These are phyloP conservation scores for Ophiostoma australiae DNA, from an alignment of 2,329 filamentous ascomycete species.

Conservation along the genomic window DNA sequence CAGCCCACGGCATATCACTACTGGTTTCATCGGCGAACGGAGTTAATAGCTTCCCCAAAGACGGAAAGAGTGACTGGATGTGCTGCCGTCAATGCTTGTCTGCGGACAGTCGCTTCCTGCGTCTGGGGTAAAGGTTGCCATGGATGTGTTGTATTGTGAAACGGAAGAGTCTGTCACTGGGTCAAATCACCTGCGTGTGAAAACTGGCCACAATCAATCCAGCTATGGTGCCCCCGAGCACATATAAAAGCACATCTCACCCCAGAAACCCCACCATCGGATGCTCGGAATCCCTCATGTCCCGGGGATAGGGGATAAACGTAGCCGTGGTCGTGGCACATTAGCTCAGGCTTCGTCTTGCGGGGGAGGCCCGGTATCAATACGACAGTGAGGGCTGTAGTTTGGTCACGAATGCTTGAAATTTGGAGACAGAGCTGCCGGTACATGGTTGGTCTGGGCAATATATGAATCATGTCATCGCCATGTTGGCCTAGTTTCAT, in stretches of 20 bases:
- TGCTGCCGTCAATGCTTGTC: background rate
- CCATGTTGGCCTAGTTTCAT: background rate
- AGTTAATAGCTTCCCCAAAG: background rate
- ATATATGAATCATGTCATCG: background rate
- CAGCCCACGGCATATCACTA: background rate
- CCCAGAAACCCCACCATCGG: background rate
- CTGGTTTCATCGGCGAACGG: background rate
- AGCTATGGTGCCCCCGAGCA: background rate
- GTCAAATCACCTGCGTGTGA: background rate
- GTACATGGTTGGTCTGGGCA: background rate
- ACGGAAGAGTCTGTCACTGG: background rate
- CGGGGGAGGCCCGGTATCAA: background rate
- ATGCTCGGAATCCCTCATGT: background rate
- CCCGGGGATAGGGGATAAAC: constrained; percentile 6
- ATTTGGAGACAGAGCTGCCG: background rate
- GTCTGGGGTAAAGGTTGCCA: constrained; percentile 2
- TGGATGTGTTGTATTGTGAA: background rate
- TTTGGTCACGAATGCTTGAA: background rate
- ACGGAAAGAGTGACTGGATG: background rate
- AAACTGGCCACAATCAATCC: background rate
- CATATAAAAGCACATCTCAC: background rate
- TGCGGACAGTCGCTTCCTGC: background rate
- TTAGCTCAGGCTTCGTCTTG: background rate
- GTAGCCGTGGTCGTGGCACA: background rate
- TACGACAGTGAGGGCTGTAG: background rate